These are phyloP conservation scores for Pyrenochaeta sp. DNA, from an alignment of 2,329 filamentous ascomycete species.

Conservation along the genomic window DNA sequence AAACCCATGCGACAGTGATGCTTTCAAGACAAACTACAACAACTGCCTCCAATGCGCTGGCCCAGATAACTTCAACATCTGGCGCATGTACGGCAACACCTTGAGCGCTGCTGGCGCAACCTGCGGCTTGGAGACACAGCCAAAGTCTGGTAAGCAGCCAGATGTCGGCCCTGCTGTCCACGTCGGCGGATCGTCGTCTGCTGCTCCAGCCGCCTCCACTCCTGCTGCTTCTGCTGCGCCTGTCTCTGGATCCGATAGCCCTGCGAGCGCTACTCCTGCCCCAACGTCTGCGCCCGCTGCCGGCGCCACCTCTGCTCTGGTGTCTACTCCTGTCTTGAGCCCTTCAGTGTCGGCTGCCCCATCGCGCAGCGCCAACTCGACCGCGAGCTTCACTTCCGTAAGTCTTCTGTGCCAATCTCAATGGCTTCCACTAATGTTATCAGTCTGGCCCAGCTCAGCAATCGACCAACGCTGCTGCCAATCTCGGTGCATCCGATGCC, in stretches of 20 bases:
- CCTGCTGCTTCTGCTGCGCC: conserved; percentile 1
- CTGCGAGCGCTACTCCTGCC: background rate
- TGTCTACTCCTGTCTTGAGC: conserved; percentile 10
- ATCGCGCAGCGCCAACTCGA: conserved; percentile 18
- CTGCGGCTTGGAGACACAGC: conserved; percentile 30
- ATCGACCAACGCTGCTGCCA: conserved; percentile 24
- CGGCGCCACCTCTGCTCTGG: background rate
- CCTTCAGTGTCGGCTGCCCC: conserved; percentile 8
- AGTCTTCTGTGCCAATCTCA: conserved; percentile 12
- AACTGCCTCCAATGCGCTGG: conserved; percentile 56
- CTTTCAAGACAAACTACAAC: conserved; percentile 54
- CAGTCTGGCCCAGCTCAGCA: conserved; percentile 26
- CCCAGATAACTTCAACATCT: conserved; percentile 55
- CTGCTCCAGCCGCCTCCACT: conserved; percentile 10
- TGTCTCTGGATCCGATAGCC: background rate
- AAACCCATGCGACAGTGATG: conserved; percentile 50
- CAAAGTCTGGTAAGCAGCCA: conserved; percentile 27
- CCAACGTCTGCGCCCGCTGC: background rate
- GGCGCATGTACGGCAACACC: conserved; percentile 54
- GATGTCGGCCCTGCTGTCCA: conserved; percentile 23
- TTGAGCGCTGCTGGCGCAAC: conserved; percentile 43
- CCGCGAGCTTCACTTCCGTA: conserved; percentile 23
- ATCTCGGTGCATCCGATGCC: conserved; percentile 3
- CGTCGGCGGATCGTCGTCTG: conserved; percentile 6
- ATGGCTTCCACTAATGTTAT: background rate